Percentiles rank a stretch among this genome's conserved stretches.
Evolutionary conservation across 129 eudicot genomes (phyloP).

Genomic region (Flaveria sonorensis): DNA sequence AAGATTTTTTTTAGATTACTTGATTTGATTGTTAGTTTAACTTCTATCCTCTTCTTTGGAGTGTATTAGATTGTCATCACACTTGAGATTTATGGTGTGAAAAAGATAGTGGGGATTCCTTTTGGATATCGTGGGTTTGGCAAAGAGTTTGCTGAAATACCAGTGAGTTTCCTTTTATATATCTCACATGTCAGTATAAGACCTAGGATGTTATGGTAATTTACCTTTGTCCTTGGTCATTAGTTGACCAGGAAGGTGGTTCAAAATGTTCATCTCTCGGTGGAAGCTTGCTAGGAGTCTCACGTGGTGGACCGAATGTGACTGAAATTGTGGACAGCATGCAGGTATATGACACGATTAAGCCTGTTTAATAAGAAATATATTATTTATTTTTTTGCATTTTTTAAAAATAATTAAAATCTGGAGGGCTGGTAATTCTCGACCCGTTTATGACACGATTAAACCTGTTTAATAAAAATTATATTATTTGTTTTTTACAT

Average conservation of each 20-base stretch:
- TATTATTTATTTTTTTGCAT: too few species aligned
- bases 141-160: slow-evolving; percentile 72
- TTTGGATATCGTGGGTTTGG: slow-evolving; percentile 98
- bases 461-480: too few species aligned
- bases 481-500: too few species aligned
- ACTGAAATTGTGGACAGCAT: slow-evolving; percentile 90
- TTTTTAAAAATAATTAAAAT: too few species aligned
- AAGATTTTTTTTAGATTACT: neutral
- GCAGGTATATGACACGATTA: slow-evolving; percentile 53
- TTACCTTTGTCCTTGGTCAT: slow-evolving; percentile 22
- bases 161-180: slow-evolving; percentile 55
- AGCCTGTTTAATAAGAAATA: too few species aligned
- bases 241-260: slow-evolving; percentile 93
- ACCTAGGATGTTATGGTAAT: slow-evolving; percentile 19
- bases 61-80: slow-evolving; percentile 85
- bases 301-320: slow-evolving; percentile 92
- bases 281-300: slow-evolving; percentile 97
- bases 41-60: slow-evolving; percentile 20
- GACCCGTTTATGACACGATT: too few species aligned
- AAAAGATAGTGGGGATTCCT: slow-evolving; percentile 90
- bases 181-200: neutral
- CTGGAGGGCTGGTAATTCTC: too few species aligned
- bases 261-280: slow-evolving; percentile 98
- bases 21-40: slow-evolving; percentile 10
- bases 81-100: slow-evolving; percentile 96